Evolutionary conservation across 2,329 filamentous ascomycete genomes (phyloP).

Genomic region (Elsinoe fawcettii): DNA sequence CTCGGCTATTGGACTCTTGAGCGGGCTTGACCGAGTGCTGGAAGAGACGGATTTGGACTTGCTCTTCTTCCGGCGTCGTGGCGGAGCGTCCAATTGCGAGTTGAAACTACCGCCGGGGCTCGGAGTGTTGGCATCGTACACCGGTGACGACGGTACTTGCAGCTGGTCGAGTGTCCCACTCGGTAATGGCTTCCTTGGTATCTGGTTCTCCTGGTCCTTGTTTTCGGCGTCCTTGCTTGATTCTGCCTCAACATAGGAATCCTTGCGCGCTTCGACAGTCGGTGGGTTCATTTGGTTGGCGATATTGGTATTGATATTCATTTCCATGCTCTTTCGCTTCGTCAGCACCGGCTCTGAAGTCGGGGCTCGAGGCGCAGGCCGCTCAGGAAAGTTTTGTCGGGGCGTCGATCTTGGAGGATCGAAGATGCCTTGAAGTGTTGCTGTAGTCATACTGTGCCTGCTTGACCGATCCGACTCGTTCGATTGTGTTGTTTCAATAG

Average conservation of each 20-base stretch:
- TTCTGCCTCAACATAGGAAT: background rate
- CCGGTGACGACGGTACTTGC: background rate
- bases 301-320: background rate
- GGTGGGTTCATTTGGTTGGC: slow-evolving; percentile 28
- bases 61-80: background rate
- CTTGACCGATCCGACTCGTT: slow-evolving; percentile 4
- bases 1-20: slow-evolving; percentile 24
- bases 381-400: slow-evolving; percentile 24
- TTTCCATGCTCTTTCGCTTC: slow-evolving; percentile 2
- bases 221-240: slow-evolving; percentile 19
- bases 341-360: background rate
- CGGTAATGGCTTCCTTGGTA: slow-evolving; percentile 3
- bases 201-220: slow-evolving; percentile 6
- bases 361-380: background rate
- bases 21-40: slow-evolving; percentile 2
- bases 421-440: slow-evolving; percentile 2
- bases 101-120: background rate
- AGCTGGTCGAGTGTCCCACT: background rate
- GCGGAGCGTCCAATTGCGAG: background rate
- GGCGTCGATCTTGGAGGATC: background rate
- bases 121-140: background rate
- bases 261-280: slow-evolving; percentile 13
- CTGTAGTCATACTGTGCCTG: slow-evolving; percentile 6
- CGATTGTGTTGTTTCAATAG: slow-evolving; percentile 2
- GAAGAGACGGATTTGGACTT: slow-evolving; percentile 4